These are phyloP conservation scores for Laetiporus sulphureus DNA, from an alignment of 1,284 basidiomycete species.

Conservation along the genomic window DNA sequence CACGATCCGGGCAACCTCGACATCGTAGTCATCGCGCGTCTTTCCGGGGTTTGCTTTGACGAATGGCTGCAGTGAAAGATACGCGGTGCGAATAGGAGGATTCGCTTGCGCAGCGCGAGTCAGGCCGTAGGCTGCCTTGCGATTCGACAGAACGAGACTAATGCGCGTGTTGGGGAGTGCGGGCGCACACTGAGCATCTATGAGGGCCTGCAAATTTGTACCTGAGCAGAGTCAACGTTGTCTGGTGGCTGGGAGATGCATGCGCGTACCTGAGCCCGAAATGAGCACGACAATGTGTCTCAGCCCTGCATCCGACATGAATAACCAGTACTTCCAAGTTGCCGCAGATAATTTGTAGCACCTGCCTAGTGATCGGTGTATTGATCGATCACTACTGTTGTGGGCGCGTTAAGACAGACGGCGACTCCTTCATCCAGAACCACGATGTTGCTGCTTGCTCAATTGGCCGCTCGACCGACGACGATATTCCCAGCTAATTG, in stretches of 20 bases:
- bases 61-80: conserved; percentile 84
- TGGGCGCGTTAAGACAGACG: too few relatives aligned
- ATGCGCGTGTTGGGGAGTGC: conserved; percentile 68
- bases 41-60: conserved; percentile 68
- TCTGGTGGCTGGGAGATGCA: not conserved
- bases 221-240: conserved; percentile 41
- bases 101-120: conserved; percentile 64
- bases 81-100: conserved; percentile 78
- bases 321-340: too few relatives aligned
- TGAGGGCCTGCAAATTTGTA: conserved; percentile 92
- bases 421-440: too few relatives aligned
- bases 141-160: conserved; percentile 84
- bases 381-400: too few relatives aligned
- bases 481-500: too few relatives aligned
- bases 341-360: too few relatives aligned
- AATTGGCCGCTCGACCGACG: too few relatives aligned
- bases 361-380: too few relatives aligned
- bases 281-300: conserved; percentile 61
- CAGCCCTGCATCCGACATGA: conserved; percentile 17
- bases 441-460: too few relatives aligned
- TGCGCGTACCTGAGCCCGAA: conserved; percentile 72
- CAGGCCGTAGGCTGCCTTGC: conserved; percentile 89
- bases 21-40: conserved; percentile 84
- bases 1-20: conserved; percentile 73
- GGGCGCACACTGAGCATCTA: conserved; percentile 74